These are phyloP conservation scores for Amorphotheca resinae DNA, from an alignment of 495 filamentous ascomycete species.

Conservation along the genomic window DNA sequence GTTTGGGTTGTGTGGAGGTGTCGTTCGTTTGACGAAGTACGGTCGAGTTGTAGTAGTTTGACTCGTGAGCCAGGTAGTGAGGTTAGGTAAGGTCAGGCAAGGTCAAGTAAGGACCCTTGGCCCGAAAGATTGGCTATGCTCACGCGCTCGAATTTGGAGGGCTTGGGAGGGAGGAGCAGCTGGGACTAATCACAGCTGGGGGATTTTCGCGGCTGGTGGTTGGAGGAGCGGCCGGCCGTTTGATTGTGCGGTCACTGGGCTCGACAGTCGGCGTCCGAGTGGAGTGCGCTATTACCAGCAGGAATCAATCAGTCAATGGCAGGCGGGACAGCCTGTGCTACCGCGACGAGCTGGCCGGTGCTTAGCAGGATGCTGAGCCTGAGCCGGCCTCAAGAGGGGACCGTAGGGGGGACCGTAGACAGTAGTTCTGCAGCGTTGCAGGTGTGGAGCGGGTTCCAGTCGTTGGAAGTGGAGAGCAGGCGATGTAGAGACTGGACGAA, in stretches of 20 bases:
- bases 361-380: no score
- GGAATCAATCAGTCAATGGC: no score
- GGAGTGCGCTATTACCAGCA: not conserved
- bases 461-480: not conserved
- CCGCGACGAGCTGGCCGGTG: no score
- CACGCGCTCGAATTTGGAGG: constrained; percentile 20
- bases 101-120: constrained; percentile 16
- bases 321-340: no score
- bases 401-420: not conserved
- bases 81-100: constrained; percentile 18
- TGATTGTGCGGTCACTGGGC: constrained; percentile 6
- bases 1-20: constrained; percentile 16
- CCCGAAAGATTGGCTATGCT: constrained; percentile 22
- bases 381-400: no score
- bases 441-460: not conserved
- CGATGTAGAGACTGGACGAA: no score
- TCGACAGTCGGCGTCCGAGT: no score
- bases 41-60: no score
- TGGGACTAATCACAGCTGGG: constrained; percentile 16
- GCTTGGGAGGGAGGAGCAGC: constrained; percentile 20
- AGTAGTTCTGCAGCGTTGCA: not conserved
- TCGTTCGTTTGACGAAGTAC: constrained; percentile 14
- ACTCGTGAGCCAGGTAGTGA: no score
- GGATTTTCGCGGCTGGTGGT: constrained; percentile 8
- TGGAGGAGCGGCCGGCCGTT: constrained; percentile 11